Evolutionary conservation across 179 eudicot genomes (phyloP).

Genomic region (Gypsophila paniculata): DNA sequence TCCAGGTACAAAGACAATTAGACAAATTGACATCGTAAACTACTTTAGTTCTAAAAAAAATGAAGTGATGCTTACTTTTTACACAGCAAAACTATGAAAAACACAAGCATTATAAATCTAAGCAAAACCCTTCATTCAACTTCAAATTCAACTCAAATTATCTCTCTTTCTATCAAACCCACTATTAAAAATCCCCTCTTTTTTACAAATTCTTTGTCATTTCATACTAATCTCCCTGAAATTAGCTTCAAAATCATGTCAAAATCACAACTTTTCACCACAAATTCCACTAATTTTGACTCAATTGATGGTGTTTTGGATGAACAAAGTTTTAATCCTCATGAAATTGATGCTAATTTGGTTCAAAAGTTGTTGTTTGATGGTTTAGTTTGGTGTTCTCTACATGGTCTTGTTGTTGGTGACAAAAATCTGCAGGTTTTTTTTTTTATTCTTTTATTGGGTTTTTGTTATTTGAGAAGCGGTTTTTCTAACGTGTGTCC

Average conservation of each 20-base stretch:
- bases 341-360: slow-evolving; percentile 45
- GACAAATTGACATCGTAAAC: not conserved
- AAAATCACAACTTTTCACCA: slow-evolving; percentile 16
- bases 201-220: slow-evolving; percentile 11
- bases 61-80: not conserved
- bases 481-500: too few relatives aligned
- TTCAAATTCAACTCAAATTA: slow-evolving; percentile 18
- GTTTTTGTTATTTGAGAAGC: too few relatives aligned
- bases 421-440: slow-evolving; percentile 63
- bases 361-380: slow-evolving; percentile 56
- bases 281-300: slow-evolving; percentile 25
- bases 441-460: not conserved
- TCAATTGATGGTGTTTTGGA: slow-evolving; percentile 21
- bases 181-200: slow-evolving; percentile 20
- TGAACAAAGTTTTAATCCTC: slow-evolving; percentile 45
- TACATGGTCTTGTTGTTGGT: slow-evolving; percentile 87
- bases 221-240: slow-evolving; percentile 15
- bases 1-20: slow-evolving; percentile 10
- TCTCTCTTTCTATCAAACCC: slow-evolving; percentile 18
- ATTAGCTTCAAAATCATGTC: slow-evolving; percentile 26
- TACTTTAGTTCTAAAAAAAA: not conserved
- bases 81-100: not conserved
- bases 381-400: slow-evolving; percentile 80
- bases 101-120: too few relatives aligned
- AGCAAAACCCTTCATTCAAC: slow-evolving; percentile 11